A percentile compares a stretch with the other conserved stretches of the same genome.
phyloP scores from a whole-genome alignment of 495 filamentous ascomycete species.

The Hypoxylon crocopeplum region DNA sequence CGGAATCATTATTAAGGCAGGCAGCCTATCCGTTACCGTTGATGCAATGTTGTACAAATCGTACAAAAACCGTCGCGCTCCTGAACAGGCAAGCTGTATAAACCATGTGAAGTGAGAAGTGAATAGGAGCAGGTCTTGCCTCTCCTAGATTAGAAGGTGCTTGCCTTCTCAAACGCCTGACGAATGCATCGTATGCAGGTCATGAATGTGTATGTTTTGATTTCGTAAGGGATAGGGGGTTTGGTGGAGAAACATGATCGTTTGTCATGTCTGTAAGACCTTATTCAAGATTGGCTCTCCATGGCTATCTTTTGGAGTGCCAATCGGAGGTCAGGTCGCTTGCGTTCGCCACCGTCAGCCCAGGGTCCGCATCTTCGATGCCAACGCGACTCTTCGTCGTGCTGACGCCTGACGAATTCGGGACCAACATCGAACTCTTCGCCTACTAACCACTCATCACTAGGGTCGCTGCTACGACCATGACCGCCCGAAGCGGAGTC shows the following conservation, averaged over 20 bases:
- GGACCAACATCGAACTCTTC: slow-evolving; percentile 98
- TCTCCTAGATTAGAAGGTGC: slow-evolving; percentile 27
- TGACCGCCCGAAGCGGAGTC: slow-evolving; percentile 48
- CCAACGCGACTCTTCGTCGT: slow-evolving; percentile 93
- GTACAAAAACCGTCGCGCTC: no score
- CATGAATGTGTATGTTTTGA: slow-evolving; percentile 11
- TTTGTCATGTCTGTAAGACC: neutral
- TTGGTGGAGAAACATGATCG: neutral
- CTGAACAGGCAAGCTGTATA: slow-evolving; percentile 17
- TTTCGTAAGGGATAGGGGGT: neutral
- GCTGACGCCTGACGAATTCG: slow-evolving; percentile 85
- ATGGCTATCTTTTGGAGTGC: slow-evolving; percentile 56
- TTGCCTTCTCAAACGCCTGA: slow-evolving; percentile 25
- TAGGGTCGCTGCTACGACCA: slow-evolving; percentile 59
- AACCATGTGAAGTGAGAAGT: slow-evolving; percentile 28
- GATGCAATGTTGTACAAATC: slow-evolving; percentile 32
- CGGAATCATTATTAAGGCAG: slow-evolving; percentile 21
- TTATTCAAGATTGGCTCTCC: slow-evolving; percentile 15
- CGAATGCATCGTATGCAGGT: slow-evolving; percentile 26
- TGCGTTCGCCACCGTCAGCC: slow-evolving; percentile 54
- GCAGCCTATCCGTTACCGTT: slow-evolving; percentile 9
- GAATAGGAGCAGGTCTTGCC: neutral
- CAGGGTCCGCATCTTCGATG: slow-evolving; percentile 81
- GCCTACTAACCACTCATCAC: slow-evolving; percentile 82
- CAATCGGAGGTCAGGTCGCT: slow-evolving; percentile 57